These are phyloP conservation scores for Botryococcus braunii DNA, from an alignment of 163 green algal genomes.

Conservation along the genomic window DNA sequence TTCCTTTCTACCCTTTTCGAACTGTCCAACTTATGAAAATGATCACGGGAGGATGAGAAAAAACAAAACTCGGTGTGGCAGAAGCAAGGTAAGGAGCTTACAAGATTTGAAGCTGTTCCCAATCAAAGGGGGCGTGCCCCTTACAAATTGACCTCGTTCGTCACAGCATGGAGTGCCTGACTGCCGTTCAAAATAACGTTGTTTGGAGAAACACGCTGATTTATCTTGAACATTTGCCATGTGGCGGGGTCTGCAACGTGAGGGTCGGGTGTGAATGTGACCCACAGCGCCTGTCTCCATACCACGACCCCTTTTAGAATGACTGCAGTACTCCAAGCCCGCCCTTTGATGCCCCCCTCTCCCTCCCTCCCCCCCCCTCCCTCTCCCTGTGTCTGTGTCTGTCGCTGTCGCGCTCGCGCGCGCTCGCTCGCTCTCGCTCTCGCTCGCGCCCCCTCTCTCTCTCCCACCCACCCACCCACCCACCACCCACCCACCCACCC, in stretches of 20 bases:
- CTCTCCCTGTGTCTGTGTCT: too few relatives aligned
- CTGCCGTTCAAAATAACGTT: constrained; percentile 50
- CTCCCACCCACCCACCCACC: too few relatives aligned
- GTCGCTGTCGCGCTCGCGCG: too few relatives aligned
- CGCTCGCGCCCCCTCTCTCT: too few relatives aligned
- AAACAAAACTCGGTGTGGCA: neutral
- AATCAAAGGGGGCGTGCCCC: neutral
- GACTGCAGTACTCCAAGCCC: too few relatives aligned
- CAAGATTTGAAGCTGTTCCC: constrained; percentile 20
- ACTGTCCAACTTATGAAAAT: too few relatives aligned
- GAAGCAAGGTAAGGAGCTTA: neutral
- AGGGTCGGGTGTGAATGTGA: constrained; percentile 27
- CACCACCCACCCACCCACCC: too few relatives aligned
- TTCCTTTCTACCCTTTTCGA: too few relatives aligned
- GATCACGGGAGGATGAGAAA: too few relatives aligned
- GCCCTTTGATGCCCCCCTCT: too few relatives aligned
- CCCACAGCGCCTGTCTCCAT: constrained; percentile 34
- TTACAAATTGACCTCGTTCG: constrained; percentile 33
- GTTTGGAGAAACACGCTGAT: constrained; percentile 23
- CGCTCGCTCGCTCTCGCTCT: too few relatives aligned
- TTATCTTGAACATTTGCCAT: constrained; percentile 50
- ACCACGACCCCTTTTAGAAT: neutral
- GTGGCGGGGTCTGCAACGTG: constrained; percentile 16
- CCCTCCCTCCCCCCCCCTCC: too few relatives aligned
- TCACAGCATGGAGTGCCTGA: constrained; percentile 41